A percentile compares a stretch with the other conserved stretches of the same genome.
These are phyloP conservation scores for Penicillium hesseltinei DNA, from an alignment of 2,329 filamentous ascomycete genomes.

Conservation along the genomic window DNA sequence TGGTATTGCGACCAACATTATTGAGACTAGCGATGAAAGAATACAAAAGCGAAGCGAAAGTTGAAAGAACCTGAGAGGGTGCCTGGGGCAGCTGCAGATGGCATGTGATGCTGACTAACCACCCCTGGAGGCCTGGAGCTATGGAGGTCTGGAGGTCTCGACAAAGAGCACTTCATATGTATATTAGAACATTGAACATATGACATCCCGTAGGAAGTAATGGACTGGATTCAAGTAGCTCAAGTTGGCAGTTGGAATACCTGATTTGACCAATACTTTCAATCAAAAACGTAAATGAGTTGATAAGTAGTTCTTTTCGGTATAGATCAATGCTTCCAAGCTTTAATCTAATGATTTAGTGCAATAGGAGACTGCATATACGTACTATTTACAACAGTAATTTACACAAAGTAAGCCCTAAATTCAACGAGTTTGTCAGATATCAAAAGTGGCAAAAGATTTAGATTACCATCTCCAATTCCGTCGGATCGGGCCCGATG, in stretches of 20 bases:
- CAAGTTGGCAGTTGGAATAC: no score
- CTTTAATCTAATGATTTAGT: background rate
- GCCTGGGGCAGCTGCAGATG: background rate
- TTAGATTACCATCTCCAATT: no score
- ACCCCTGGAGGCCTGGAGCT: background rate
- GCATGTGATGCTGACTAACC: slow-evolving; percentile 12
- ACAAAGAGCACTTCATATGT: background rate
- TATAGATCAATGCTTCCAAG: background rate
- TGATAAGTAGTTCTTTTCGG: background rate
- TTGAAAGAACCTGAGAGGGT: background rate
- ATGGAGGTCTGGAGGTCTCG: no score
- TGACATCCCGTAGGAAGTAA: background rate
- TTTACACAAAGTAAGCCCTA: background rate
- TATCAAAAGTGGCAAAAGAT: no score
- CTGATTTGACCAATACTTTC: no score
- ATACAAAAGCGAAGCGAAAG: background rate
- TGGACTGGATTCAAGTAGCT: background rate
- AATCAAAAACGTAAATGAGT: no score
- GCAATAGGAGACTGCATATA: background rate
- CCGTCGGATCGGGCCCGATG: no score
- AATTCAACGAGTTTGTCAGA: background rate
- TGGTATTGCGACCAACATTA: slow-evolving; percentile 1
- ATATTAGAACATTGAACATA: background rate
- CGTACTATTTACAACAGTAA: background rate
- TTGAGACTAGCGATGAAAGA: background rate